Conservation (phyloP, 139 green algal species). For the Picochlorum sp. region DNA sequence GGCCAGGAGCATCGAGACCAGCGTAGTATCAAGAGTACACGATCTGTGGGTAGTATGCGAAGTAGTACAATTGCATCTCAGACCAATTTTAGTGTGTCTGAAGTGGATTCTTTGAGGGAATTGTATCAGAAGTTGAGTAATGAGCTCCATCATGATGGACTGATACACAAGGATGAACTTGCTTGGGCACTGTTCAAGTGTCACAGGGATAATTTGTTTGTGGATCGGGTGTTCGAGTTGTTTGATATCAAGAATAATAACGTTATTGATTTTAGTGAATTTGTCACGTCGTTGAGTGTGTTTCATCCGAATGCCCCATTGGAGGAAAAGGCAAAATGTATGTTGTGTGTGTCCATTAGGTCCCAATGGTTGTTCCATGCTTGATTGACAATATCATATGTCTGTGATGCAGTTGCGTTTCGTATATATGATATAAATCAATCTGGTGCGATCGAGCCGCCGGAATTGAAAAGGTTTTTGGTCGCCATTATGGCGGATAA, state of each 20-base stretch:
- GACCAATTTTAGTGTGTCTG: constrained; percentile 35
- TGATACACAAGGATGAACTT: constrained; percentile 73
- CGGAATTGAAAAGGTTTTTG: constrained; percentile 55
- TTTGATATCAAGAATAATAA: constrained; percentile 64
- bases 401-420: constrained; percentile 56
- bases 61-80: constrained; percentile 6
- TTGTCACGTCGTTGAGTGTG: constrained; percentile 46
- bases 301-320: constrained; percentile 54
- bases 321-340: constrained; percentile 54
- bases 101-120: constrained; percentile 44
- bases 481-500: constrained; percentile 52
- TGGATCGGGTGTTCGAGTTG: constrained; percentile 52
- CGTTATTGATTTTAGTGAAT: constrained; percentile 69
- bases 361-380: background rate
- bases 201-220: constrained; percentile 51
- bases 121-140: constrained; percentile 49
- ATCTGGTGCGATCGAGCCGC: constrained; percentile 49
- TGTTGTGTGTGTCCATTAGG: constrained; percentile 9
- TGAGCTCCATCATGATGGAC: constrained; percentile 42
- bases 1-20: no score
- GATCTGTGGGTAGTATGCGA: no score
- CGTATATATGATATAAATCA: constrained; percentile 54
- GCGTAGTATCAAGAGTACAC: no score
- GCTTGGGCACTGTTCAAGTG: constrained; percentile 51
- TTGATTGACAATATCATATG: background rate